Evolutionary conservation across 73 alveolate genomes (phyloP).

Genomic region (Tetrahymena malaccensis): DNA sequence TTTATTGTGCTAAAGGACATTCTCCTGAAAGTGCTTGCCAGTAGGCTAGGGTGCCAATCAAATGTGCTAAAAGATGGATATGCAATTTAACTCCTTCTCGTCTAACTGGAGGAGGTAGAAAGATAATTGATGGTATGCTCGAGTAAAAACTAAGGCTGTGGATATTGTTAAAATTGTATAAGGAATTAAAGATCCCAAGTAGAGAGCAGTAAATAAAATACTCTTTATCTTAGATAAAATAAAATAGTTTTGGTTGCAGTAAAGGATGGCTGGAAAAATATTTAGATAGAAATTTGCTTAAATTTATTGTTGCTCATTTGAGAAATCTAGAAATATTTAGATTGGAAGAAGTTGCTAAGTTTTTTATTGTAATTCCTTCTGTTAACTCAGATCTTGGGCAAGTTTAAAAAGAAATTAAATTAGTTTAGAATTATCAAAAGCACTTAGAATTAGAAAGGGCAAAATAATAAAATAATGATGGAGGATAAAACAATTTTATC

Average conservation of each 20-base stretch:
- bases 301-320: neutral
- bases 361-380: neutral
- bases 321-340: neutral
- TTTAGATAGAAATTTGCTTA: neutral
- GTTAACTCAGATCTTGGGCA: neutral
- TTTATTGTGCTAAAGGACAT: neutral
- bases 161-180: neutral
- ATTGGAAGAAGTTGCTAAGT: neutral
- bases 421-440: neutral
- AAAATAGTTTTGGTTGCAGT: neutral
- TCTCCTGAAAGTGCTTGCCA: neutral
- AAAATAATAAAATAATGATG: too few relatives aligned
- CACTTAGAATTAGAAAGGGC: neutral
- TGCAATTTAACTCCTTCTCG: neutral
- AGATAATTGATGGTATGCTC: neutral
- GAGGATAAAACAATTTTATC: neutral
- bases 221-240: neutral
- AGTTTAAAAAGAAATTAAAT: neutral
- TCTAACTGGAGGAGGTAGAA: neutral
- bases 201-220: neutral
- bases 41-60: neutral
- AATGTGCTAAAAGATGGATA: neutral
- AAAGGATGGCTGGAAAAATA: neutral
- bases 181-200: neutral
- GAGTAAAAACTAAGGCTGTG: neutral